phyloP scores from a whole-genome alignment of 768 basidiomycete species.

The Tremella yokohamensis region DNA sequence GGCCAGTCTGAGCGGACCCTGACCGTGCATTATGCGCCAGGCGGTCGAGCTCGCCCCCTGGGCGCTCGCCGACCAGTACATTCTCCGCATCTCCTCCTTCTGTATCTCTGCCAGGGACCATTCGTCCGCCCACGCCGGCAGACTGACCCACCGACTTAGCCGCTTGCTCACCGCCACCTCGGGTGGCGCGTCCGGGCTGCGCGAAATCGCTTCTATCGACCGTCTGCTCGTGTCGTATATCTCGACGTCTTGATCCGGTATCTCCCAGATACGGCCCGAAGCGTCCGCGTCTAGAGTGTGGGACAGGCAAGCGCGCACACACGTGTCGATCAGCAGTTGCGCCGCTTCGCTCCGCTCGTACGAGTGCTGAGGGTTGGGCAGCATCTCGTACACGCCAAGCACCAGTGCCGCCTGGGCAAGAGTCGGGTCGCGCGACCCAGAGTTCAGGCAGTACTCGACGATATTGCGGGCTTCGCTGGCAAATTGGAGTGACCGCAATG shows the following conservation, averaged over 20 bases:
- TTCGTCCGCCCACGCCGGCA: conserved; percentile 1
- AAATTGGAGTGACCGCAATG: neutral
- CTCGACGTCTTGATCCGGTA: too few relatives aligned
- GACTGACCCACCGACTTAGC: neutral
- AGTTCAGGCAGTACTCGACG: conserved; percentile 2
- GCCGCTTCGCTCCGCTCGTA: neutral
- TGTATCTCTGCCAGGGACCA: neutral
- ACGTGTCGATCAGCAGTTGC: neutral
- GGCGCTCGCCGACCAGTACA: conserved; percentile 10
- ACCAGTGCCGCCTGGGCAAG: neutral
- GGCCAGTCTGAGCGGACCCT: neutral
- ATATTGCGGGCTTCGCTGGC: neutral
- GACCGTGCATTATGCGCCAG: neutral
- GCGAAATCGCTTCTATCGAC: neutral
- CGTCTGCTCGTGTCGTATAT: neutral
- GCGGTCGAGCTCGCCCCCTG: neutral
- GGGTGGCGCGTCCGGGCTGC: neutral
- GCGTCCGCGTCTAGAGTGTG: neutral
- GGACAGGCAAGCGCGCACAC: conserved; percentile 1
- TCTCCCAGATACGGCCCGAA: neutral
- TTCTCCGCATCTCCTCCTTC: conserved; percentile 14
- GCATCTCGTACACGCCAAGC: conserved; percentile 1
- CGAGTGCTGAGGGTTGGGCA: neutral
- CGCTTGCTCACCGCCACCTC: neutral
- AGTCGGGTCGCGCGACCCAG: neutral